Percentiles rank a stretch among this genome's conserved stretches.
Evolutionary conservation across 805 yeast genomes (phyloP).

Genomic region (Tetrapisispora pingtungensis): DNA sequence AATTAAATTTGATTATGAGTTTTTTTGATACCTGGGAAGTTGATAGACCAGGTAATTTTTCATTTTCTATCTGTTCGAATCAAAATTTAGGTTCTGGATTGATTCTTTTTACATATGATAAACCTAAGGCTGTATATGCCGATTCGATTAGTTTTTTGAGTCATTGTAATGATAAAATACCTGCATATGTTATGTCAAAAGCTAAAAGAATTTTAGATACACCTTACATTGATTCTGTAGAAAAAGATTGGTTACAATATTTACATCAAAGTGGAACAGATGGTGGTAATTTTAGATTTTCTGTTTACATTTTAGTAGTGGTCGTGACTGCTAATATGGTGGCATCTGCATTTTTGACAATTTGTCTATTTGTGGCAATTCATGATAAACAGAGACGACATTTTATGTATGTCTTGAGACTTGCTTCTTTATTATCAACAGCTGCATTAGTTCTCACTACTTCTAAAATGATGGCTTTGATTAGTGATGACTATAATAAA

Average conservation of each 20-base stretch:
- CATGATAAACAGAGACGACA: slow-evolving; percentile 49
- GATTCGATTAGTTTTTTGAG: slow-evolving; percentile 23
- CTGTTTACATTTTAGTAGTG: slow-evolving; percentile 53
- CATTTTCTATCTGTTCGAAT: slow-evolving; percentile 24
- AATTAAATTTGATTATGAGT: neutral
- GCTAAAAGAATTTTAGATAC: neutral
- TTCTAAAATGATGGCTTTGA: slow-evolving; percentile 35
- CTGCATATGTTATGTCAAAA: slow-evolving; percentile 28
- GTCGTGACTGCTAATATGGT: slow-evolving; percentile 57
- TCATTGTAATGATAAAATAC: slow-evolving; percentile 27
- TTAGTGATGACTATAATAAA: slow-evolving; percentile 38
- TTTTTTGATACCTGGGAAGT: slow-evolving; percentile 2
- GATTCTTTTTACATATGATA: slow-evolving; percentile 3
- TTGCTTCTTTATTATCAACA: slow-evolving; percentile 44
- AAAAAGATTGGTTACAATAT: slow-evolving; percentile 40
- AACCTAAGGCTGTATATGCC: slow-evolving; percentile 8
- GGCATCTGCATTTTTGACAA: slow-evolving; percentile 50
- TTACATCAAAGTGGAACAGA: slow-evolving; percentile 22
- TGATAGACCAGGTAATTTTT: neutral
- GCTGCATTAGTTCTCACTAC: slow-evolving; percentile 44
- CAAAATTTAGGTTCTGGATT: slow-evolving; percentile 28
- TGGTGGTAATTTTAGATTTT: slow-evolving; percentile 41
- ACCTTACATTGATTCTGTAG: slow-evolving; percentile 26
- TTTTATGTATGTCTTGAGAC: slow-evolving; percentile 18
- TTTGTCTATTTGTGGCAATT: slow-evolving; percentile 55